Base-by-base conservation (phyloP, 1,139 yeast genomes). In the Neolecta irregularis region DNA sequence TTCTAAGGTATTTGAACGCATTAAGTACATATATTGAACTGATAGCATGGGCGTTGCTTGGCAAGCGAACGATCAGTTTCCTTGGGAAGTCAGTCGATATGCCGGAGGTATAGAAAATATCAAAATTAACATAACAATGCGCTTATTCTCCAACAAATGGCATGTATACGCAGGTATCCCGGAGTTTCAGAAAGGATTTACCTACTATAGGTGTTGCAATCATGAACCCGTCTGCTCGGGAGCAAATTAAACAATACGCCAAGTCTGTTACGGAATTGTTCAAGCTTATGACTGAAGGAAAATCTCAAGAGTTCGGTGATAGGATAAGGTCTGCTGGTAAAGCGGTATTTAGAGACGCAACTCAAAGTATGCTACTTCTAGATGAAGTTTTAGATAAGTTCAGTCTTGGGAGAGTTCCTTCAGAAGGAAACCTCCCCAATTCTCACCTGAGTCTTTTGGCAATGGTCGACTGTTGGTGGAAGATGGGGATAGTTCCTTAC, bases 81-180 rank as follows among this genome's bases (percentile, higher is more conserved):
- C 98, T 0, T 88, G 98, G 98, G 78, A 75, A 44, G 72, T 78
- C 4, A 71, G 78, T 2, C 65, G 72, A 48, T 83, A 93, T 91
- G 61, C 72, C 24, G 96, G 98, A 7, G 96, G 98, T 2, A 64
- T 88, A 33, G 98, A 88, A 54, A 88, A 88, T 54, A 96, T 94
- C 21, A 88, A 88, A 50, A 79, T 85, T 53, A 88, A 88, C 54
- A 83, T 88, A 34, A 78, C 96, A 1, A 60, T 88, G 51, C 65
- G 98, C 45, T 88, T 88, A 32, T 88, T 66, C 55, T 74, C 93
- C 21, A 88, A 85, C 57, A 83, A 85, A 56, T 88, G 95, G 93
- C 98, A 88, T 52, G 98, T 88, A 17, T 88, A 88, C 52, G 98
- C 98, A 4, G 98, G 98, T 0, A 8, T 21, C 24, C n/a, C n/a